These are phyloP conservation scores for Phalaenopsis equestris DNA, from an alignment of 106 monocot genomes.

Conservation along the genomic window DNA sequence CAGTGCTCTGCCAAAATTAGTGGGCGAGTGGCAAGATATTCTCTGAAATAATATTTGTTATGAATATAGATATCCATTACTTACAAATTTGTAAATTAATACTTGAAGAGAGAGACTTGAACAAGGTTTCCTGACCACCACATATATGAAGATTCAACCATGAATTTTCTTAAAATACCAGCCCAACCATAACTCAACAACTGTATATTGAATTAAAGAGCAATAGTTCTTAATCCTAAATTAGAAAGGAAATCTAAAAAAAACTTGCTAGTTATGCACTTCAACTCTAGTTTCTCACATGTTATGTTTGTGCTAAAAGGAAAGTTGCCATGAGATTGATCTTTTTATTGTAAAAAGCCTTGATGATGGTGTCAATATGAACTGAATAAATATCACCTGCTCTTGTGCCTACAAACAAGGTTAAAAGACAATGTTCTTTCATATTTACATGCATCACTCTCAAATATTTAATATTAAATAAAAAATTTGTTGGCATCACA, in stretches of 20 bases:
- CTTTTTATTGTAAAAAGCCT: conserved; percentile 16
- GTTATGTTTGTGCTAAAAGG: conserved; percentile 8
- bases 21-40: background rate
- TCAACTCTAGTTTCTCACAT: background rate
- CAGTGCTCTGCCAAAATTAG: conserved; percentile 20
- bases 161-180: conserved; percentile 38
- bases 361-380: conserved; percentile 14
- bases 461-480: too few species aligned
- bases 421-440: conserved; percentile 23
- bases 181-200: conserved; percentile 56
- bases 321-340: conserved; percentile 15
- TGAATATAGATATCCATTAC: too few species aligned
- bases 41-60: too few species aligned
- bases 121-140: conserved; percentile 66
- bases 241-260: background rate
- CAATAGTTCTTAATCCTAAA: background rate
- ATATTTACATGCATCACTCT: background rate
- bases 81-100: too few species aligned
- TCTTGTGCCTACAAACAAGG: conserved; percentile 4
- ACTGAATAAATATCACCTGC: background rate
- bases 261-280: too few species aligned
- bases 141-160: conserved; percentile 54
- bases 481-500: too few species aligned
- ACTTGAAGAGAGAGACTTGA: conserved; percentile 57
- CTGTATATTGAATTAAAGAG: conserved; percentile 10